phyloP scores from a whole-genome alignment of 352 stramenopile genomes.

The Phytophthora cajani region DNA sequence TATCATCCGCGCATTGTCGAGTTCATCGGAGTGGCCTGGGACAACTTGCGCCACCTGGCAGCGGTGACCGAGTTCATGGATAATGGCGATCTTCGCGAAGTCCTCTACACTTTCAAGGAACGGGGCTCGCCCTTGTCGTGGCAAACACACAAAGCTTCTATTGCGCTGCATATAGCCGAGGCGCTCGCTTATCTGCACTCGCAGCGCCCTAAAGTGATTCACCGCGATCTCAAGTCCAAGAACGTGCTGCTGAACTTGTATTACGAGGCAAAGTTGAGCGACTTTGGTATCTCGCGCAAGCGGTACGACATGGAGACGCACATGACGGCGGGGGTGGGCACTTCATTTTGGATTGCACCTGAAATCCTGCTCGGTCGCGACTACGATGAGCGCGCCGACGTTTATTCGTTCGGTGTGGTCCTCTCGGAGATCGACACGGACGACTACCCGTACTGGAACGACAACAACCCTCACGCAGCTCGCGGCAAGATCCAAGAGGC shows the following conservation, averaged over 20 bases:
- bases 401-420: conserved; percentile 61
- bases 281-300: conserved; percentile 70
- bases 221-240: conserved; percentile 56
- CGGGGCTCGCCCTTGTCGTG: conserved; percentile 42
- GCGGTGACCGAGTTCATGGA: conserved; percentile 76
- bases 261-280: conserved; percentile 68
- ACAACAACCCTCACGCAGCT: conserved; percentile 31
- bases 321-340: conserved; percentile 55
- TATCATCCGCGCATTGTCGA: conserved; percentile 44
- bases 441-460: conserved; percentile 64
- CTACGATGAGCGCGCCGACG: conserved; percentile 59
- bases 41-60: conserved; percentile 51
- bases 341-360: conserved; percentile 72
- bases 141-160: conserved; percentile 50
- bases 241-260: conserved; percentile 51
- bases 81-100: conserved; percentile 59
- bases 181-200: conserved; percentile 68
- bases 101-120: conserved; percentile 54
- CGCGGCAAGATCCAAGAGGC: conserved; percentile 52
- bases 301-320: conserved; percentile 54
- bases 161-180: conserved; percentile 63
- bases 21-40: conserved; percentile 46
- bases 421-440: conserved; percentile 59
- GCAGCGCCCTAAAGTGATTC: conserved; percentile 56
- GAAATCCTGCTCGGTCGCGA: conserved; percentile 56